Base-by-base conservation (phyloP, 2,329 filamentous ascomycete genomes). In the Sporothrix dimorphospora region DNA sequence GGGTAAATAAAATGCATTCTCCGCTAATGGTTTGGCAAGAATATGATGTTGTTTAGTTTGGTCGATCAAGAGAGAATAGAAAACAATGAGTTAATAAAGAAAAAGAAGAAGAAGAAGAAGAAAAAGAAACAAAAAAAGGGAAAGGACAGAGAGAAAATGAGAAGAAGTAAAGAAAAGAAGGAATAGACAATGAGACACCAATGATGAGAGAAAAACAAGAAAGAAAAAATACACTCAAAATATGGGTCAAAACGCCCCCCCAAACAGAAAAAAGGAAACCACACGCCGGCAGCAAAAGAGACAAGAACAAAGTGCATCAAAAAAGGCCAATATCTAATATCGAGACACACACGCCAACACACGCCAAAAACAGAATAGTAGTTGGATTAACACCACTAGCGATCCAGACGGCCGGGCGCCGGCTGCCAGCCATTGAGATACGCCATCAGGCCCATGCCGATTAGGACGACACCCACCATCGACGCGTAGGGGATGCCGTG, bases 361-460 rank as follows among this genome's bases (percentile, higher is more conserved):
- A 59, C n/a, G 30, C 55, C 30, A 59, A 16, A 59, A n/a, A 38
- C 19, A 42, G 24, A 59, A 59, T n/a, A 34, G 30, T 34, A 34
- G 30, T 34, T 34, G 30, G 30, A 34, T 34, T 34, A 16, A 8
- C 9, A 12, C 30, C 19, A 6, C 51, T 70, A 82, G 70, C 78
- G 79, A 49, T 81, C 79, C 59, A 81, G 73, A 68, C 79, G 81
- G 30, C 70, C 45, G 80, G 72, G 79, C 72, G 83, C 81, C 38
- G 82, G 78, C 77, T 94, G 91, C 92, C 92, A 95, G 69, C 91
- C 91, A 78, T 96, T 96, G 76, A 96, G 86, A 81, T 94, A 94
- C 55, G 92, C 92, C 93, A 96, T 96, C 75, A 96, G 80, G 16
- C 93, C 92, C 83, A 96, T 91, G 42, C 93, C 93, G 73, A 96